Conservation (phyloP, 163 green algal species). For the Chloroidium sp. region DNA sequence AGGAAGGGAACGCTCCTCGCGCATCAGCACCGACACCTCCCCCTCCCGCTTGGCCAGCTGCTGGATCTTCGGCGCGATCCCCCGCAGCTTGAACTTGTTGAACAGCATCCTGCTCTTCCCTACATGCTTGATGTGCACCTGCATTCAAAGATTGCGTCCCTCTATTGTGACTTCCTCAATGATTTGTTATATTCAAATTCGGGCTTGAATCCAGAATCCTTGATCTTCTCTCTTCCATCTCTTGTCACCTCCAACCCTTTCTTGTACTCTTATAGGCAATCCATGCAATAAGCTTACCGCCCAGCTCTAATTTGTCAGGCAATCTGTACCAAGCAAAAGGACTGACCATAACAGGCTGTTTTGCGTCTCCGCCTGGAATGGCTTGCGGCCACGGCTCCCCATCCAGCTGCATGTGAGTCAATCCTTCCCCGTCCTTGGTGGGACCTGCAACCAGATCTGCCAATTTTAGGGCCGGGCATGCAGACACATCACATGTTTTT, state of each 20-base stretch:
- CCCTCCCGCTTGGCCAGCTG: constrained; percentile 15
- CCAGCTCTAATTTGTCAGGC: not conserved
- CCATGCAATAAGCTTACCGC: too few relatives aligned
- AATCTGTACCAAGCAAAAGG: not conserved
- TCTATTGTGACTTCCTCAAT: not conserved
- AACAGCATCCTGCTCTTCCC: constrained; percentile 23
- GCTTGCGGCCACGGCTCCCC: constrained; percentile 50
- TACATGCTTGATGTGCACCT: constrained; percentile 19
- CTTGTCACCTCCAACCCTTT: too few relatives aligned
- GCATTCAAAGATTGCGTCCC: constrained; percentile 2
- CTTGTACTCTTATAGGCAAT: too few relatives aligned
- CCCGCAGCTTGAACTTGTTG: constrained; percentile 19
- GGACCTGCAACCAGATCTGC: not conserved
- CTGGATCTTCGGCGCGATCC: constrained; percentile 22
- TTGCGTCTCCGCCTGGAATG: constrained; percentile 21
- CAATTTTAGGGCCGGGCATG: too few relatives aligned
- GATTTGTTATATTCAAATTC: not conserved
- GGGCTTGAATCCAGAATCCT: not conserved
- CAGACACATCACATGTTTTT: not conserved
- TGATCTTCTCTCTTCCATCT: too few relatives aligned
- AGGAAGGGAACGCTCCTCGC: not conserved
- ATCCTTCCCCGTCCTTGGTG: not conserved
- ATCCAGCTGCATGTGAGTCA: constrained; percentile 50
- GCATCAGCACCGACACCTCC: not conserved
- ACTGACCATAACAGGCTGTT: constrained; percentile 14